Evolutionary conservation across 495 filamentous ascomycete genomes (phyloP).

Genomic region (Cercophora sp.): DNA sequence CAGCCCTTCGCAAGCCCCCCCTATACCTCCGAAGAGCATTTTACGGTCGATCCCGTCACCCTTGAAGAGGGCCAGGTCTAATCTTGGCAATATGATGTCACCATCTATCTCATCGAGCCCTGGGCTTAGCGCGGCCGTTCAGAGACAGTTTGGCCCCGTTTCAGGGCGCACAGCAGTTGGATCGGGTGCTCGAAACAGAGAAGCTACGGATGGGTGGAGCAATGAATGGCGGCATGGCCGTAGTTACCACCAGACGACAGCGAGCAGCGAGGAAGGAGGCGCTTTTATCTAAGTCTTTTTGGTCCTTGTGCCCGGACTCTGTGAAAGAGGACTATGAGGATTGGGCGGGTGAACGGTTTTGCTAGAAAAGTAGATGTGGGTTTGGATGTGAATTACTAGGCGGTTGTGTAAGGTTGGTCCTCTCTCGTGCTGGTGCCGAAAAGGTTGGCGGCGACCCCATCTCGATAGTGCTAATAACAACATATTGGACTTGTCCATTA

Average conservation of each 20-base stretch:
- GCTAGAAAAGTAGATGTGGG: too few species aligned
- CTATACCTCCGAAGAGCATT: conserved; percentile 26
- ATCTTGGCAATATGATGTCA: not conserved
- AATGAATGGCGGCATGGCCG: not conserved
- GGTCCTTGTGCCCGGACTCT: too few species aligned
- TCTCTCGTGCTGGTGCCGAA: too few species aligned
- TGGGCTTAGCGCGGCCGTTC: conserved; percentile 31
- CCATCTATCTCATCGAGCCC: conserved; percentile 31
- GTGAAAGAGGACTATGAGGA: not conserved
- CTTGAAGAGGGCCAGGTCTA: conserved; percentile 14
- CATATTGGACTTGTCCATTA: too few species aligned
- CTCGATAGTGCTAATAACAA: too few species aligned
- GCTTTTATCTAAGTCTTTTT: conserved; percentile 15
- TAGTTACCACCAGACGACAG: not conserved
- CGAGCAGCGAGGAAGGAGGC: not conserved
- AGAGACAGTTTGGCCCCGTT: conserved; percentile 31
- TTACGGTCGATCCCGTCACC: conserved; percentile 19
- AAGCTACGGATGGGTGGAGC: conserved; percentile 16
- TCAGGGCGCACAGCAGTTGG: too few species aligned
- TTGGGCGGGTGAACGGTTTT: not conserved
- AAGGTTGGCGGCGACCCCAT: too few species aligned
- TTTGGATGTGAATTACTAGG: too few species aligned
- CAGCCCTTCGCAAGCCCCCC: conserved; percentile 15
- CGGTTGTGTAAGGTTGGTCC: too few species aligned
- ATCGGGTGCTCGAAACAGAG: too few species aligned